phyloP scores from a whole-genome alignment of 164 flowering plant genomes.

The Chloranthus sessilifolius region DNA sequence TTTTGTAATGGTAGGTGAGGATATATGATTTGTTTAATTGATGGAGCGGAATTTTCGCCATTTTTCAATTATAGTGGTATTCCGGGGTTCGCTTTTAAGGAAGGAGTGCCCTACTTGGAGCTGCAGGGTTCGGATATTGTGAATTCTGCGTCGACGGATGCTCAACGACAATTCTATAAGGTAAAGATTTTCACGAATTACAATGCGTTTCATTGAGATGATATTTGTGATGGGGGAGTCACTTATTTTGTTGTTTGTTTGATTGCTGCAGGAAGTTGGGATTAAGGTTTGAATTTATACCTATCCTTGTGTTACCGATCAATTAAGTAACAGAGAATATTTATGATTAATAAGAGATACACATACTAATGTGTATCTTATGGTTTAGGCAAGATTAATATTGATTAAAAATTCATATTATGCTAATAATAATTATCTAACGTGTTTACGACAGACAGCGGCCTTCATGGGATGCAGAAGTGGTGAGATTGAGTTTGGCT shows the following conservation, averaged over 20 bases:
- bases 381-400: too few relatives aligned
- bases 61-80: constrained; percentile 27
- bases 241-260: constrained; percentile 6
- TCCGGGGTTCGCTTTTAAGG: constrained; percentile 67
- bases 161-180: constrained; percentile 65
- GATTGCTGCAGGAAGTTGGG: constrained; percentile 55
- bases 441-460: constrained; percentile 38
- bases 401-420: too few relatives aligned
- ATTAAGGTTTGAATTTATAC: constrained; percentile 49
- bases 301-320: not conserved
- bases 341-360: too few relatives aligned
- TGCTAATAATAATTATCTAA: too few relatives aligned
- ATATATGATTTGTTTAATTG: not conserved
- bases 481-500: constrained; percentile 83
- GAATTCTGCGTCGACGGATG: constrained; percentile 25
- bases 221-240: not conserved
- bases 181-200: too few relatives aligned
- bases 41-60: not conserved
- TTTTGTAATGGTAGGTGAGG: not conserved
- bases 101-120: constrained; percentile 44
- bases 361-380: too few relatives aligned
- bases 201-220: too few relatives aligned
- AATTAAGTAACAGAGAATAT: too few relatives aligned
- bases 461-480: constrained; percentile 57
- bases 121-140: constrained; percentile 36